Percentiles rank a stretch among this genome's conserved stretches.
Conservation (phyloP, 2,329 filamentous ascomycete genomes). For the Emmonsiellopsis sp. region DNA sequence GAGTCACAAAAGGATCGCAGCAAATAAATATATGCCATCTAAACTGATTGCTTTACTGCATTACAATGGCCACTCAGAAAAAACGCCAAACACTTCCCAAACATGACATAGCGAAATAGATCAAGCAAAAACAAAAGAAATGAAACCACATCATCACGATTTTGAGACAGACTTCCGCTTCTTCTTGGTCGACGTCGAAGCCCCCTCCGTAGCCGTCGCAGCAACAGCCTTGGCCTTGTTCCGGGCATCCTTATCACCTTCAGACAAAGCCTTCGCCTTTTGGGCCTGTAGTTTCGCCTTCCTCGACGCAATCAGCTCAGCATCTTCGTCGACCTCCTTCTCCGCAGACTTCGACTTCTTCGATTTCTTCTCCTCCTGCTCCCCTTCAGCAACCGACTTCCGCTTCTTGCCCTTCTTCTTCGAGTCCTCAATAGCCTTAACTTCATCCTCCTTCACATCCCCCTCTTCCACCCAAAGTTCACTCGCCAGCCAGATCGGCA, state of each 20-base stretch:
- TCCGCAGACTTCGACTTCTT: slow-evolving; percentile 28
- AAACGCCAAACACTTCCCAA: slow-evolving; percentile 11
- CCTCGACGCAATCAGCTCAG: slow-evolving; percentile 23
- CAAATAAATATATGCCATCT: no score
- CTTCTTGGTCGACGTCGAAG: slow-evolving; percentile 20
- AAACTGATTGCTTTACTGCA: no score
- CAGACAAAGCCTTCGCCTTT: slow-evolving; percentile 32
- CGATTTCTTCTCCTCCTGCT: slow-evolving; percentile 16
- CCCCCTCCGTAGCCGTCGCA: slow-evolving; percentile 10
- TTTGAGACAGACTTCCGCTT: slow-evolving; percentile 32
- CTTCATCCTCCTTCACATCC: slow-evolving; percentile 49
- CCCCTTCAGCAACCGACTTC: slow-evolving; percentile 26
- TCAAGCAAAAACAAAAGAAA: slow-evolving; percentile 10
- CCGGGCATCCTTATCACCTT: slow-evolving; percentile 17
- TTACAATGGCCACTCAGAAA: background rate
- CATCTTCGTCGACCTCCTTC: slow-evolving; percentile 30
- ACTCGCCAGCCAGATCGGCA: slow-evolving; percentile 90
- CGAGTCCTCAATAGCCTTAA: slow-evolving; percentile 23
- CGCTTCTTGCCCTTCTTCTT: slow-evolving; percentile 47
- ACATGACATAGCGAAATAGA: slow-evolving; percentile 10
- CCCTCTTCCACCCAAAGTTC: slow-evolving; percentile 80
- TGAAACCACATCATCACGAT: slow-evolving; percentile 20
- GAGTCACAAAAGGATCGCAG: no score
- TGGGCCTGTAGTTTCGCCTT: slow-evolving; percentile 42
- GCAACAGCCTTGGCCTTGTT: slow-evolving; percentile 13